Evolutionary conservation across 495 filamentous ascomycete species (phyloP).

Genomic region (Daldinia grandis): DNA sequence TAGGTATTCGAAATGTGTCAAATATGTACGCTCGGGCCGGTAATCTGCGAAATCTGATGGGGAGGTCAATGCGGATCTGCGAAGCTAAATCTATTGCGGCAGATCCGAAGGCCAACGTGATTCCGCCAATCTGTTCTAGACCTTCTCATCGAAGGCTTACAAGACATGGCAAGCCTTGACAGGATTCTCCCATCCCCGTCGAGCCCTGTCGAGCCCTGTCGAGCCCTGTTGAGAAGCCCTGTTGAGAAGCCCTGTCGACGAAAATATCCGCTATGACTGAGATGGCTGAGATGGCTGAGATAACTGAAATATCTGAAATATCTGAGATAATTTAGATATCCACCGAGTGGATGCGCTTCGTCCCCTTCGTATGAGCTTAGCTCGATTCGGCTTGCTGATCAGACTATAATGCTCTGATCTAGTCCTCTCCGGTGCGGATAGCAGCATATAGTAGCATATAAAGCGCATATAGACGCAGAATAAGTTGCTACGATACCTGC

Average conservation of each 20-base stretch:
- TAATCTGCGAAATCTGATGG: constrained; percentile 33
- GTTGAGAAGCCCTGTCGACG: constrained; percentile 1
- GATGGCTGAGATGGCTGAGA: neutral
- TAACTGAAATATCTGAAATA: constrained; percentile 1
- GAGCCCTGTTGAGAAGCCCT: neutral
- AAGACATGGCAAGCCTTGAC: constrained; percentile 3
- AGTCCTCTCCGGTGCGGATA: constrained; percentile 6
- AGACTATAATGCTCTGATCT: constrained; percentile 37
- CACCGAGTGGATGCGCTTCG: constrained; percentile 3
- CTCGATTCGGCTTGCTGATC: constrained; percentile 27
- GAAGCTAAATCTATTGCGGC: constrained; percentile 34
- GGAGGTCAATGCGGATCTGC: constrained; percentile 39
- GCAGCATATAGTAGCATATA: constrained; percentile 1
- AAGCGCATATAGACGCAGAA: constrained; percentile 7
- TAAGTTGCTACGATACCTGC: neutral
- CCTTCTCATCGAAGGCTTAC: constrained; percentile 28
- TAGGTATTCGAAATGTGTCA: neutral
- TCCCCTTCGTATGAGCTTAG: constrained; percentile 15
- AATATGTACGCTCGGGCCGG: constrained; percentile 28
- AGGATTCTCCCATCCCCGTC: neutral
- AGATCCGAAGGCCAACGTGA: constrained; percentile 40
- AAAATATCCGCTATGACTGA: constrained; percentile 33
- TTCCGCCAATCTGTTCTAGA: constrained; percentile 44
- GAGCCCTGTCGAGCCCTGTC: neutral
- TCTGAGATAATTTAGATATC: neutral